Conservation (phyloP, 768 basidiomycete species). For the Auricularia auricula-judae region DNA sequence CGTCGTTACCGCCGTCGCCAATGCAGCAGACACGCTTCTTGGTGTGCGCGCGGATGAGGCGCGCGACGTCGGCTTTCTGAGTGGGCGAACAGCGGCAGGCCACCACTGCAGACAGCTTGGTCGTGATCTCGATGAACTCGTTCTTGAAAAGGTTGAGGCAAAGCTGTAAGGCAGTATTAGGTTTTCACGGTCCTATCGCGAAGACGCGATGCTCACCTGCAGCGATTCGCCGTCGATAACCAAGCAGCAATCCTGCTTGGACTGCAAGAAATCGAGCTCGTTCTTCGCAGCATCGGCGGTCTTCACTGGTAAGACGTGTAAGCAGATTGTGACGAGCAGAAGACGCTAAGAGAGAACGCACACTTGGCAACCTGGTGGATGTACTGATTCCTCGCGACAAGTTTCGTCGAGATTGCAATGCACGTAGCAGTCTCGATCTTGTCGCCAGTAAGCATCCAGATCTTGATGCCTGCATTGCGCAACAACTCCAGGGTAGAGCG, state of each 20-base stretch:
- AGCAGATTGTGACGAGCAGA: constrained; percentile 1
- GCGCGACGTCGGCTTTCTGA: constrained; percentile 96
- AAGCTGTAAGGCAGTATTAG: constrained; percentile 38
- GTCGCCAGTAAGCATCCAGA: constrained; percentile 99
- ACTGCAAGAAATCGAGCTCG: constrained; percentile 86
- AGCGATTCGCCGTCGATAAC: constrained; percentile 97
- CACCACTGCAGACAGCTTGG: constrained; percentile 90
- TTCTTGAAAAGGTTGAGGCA: constrained; percentile 84
- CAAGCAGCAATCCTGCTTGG: constrained; percentile 92
- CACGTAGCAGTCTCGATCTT: constrained; percentile 98
- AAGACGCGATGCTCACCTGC: constrained; percentile 42
- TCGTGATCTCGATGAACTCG: constrained; percentile 93
- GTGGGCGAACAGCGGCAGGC: constrained; percentile 98
- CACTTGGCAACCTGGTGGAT: constrained; percentile 94
- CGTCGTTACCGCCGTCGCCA: constrained; percentile 98
- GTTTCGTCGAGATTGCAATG: constrained; percentile 94
- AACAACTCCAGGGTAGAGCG: constrained; percentile 86
- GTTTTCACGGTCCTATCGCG: not conserved
- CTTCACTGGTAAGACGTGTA: constrained; percentile 47
- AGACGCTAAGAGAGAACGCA: constrained; percentile 26
- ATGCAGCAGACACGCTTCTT: constrained; percentile 97
- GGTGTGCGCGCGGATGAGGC: constrained; percentile 80
- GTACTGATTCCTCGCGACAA: constrained; percentile 92
- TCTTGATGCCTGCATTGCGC: constrained; percentile 93
- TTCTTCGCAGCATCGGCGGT: constrained; percentile 73